Percentiles rank a stretch among this genome's conserved stretches.
phyloP scores from a whole-genome alignment of 2,329 filamentous ascomycete genomes.

The Talaromyces sp. region DNA sequence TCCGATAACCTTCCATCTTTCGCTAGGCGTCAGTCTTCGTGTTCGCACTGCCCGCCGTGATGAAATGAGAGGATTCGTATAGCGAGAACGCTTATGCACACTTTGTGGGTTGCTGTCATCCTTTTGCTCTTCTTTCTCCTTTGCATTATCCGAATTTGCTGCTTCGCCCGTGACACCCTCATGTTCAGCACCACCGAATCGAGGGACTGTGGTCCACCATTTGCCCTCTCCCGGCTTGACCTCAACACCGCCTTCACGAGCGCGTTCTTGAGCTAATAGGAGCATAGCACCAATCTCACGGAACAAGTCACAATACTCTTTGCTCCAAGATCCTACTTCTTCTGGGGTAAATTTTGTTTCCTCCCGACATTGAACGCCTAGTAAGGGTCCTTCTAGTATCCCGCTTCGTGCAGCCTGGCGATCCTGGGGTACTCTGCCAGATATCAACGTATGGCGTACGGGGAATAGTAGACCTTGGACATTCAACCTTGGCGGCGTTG shows the following conservation, averaged over 20 bases:
- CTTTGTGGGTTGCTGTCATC: slow-evolving; percentile 22
- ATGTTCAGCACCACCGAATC: slow-evolving; percentile 53
- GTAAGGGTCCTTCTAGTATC: slow-evolving; percentile 56
- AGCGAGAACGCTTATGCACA: slow-evolving; percentile 39
- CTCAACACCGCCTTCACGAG: slow-evolving; percentile 53
- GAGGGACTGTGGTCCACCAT: slow-evolving; percentile 57
- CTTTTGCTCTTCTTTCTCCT: slow-evolving; percentile 25
- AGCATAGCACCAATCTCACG: slow-evolving; percentile 58
- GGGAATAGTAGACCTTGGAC: slow-evolving; percentile 53
- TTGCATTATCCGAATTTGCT: slow-evolving; percentile 11
- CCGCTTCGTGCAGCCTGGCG: slow-evolving; percentile 51
- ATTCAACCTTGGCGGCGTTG: slow-evolving; percentile 47
- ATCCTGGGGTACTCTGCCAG: slow-evolving; percentile 53
- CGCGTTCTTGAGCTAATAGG: slow-evolving; percentile 58
- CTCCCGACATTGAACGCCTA: slow-evolving; percentile 54
- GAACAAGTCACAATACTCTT: slow-evolving; percentile 51
- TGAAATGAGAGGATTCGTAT: slow-evolving; percentile 31
- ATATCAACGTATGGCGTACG: slow-evolving; percentile 54
- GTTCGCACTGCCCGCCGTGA: slow-evolving; percentile 32
- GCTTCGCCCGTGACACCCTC: slow-evolving; percentile 35
- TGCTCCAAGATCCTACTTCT: slow-evolving; percentile 29
- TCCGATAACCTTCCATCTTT: slow-evolving; percentile 53
- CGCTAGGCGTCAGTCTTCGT: slow-evolving; percentile 44
- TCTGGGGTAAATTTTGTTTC: slow-evolving; percentile 53
- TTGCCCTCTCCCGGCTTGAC: slow-evolving; percentile 52